A percentile compares a stretch with the other conserved stretches of the same genome.
Evolutionary conservation across 345 rosid species (phyloP).

Genomic region (Brassica incana): DNA sequence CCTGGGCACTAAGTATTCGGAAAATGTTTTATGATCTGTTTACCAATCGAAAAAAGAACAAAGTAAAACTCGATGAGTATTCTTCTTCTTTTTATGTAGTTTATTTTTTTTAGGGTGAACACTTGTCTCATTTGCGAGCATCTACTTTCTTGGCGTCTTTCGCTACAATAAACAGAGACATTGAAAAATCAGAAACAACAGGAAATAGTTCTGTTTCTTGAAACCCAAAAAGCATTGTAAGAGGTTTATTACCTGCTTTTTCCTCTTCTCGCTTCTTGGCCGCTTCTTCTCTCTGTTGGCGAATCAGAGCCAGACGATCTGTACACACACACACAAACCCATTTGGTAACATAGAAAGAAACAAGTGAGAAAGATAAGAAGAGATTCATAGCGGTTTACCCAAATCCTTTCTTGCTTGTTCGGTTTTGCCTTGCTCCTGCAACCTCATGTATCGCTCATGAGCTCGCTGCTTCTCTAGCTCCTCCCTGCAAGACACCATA

Average conservation of each 20-base stretch:
- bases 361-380: not conserved
- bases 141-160: slow-evolving; percentile 54
- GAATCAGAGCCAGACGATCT: slow-evolving; percentile 84
- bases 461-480: slow-evolving; percentile 91
- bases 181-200: slow-evolving; percentile 11
- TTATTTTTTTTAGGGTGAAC: not conserved
- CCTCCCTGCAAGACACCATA: slow-evolving; percentile 58
- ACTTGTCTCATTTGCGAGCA: slow-evolving; percentile 50
- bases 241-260: slow-evolving; percentile 48
- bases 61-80: slow-evolving; percentile 9
- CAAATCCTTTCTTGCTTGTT: slow-evolving; percentile 90
- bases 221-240: not conserved
- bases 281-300: slow-evolving; percentile 81
- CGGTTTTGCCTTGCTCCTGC: slow-evolving; percentile 98
- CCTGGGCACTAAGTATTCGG: slow-evolving; percentile 2
- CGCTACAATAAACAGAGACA: slow-evolving; percentile 39
- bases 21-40: not conserved
- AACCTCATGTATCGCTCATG: slow-evolving; percentile 97
- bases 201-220: not conserved
- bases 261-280: slow-evolving; percentile 71
- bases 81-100: not conserved
- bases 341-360: not conserved
- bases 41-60: slow-evolving; percentile 16
- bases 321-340: slow-evolving; percentile 13
- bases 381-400: slow-evolving; percentile 42